Conservation (phyloP, 2,329 filamentous ascomycete genomes). For the Hypocreales sp. region DNA sequence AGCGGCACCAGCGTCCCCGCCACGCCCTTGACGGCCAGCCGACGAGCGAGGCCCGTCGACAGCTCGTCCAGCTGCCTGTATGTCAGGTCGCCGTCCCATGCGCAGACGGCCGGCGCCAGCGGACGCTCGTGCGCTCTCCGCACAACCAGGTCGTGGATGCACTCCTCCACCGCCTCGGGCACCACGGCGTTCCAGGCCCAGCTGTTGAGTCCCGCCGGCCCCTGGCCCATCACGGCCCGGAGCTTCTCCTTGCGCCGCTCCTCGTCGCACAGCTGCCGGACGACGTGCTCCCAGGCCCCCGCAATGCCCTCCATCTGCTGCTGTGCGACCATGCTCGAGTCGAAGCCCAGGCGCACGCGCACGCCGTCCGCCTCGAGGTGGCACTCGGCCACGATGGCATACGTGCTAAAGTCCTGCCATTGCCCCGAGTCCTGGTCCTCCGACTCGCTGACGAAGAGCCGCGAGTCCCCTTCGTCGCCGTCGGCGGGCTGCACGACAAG, state of each 20-base stretch:
- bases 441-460: conserved; percentile 2
- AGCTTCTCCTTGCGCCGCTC: conserved; percentile 1
- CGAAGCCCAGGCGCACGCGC: conserved; percentile 4
- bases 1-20: conserved; percentile 7
- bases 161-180: conserved; percentile 5
- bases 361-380: conserved; percentile 4
- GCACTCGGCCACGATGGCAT: conserved; percentile 5
- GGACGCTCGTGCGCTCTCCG: conserved; percentile 5
- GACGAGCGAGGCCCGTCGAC: conserved; percentile 2
- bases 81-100: conserved; percentile 10
- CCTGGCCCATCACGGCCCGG: conserved; percentile 2
- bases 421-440: not conserved
- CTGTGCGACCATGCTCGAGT: conserved; percentile 2
- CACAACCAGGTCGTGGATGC: conserved; percentile 6
- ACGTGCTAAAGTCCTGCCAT: conserved; percentile 6
- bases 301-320: conserved; percentile 3
- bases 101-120: conserved; percentile 7
- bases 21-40: conserved; percentile 2
- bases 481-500: conserved; percentile 6
- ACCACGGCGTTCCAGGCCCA: conserved; percentile 7
- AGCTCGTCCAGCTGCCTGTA: conserved; percentile 5
- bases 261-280: conserved; percentile 4
- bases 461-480: not conserved
- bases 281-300: conserved; percentile 3
- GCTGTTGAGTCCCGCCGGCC: too few relatives aligned